phyloP scores from a whole-genome alignment of 176 grass and related monocot species.

The Tuctoria greenei region DNA sequence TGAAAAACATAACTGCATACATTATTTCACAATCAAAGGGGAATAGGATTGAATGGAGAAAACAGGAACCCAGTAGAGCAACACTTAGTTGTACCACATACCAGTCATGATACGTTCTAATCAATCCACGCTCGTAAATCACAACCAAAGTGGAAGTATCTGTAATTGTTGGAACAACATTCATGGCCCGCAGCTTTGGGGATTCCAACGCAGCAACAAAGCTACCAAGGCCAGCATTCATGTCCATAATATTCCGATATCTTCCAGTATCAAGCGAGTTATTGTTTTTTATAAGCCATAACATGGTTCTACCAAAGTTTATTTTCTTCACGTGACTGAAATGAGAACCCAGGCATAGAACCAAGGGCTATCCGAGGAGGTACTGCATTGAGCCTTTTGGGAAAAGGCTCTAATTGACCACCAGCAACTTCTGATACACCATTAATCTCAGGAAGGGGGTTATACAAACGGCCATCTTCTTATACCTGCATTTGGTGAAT shows the following conservation, averaged over 20 bases:
- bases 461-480: conserved; percentile 83
- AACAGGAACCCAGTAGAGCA: neutral
- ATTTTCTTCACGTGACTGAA: conserved; percentile 53
- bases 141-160: conserved; percentile 65
- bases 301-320: conserved; percentile 74
- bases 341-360: conserved; percentile 48
- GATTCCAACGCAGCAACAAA: conserved; percentile 71
- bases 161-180: conserved; percentile 61
- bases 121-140: conserved; percentile 85
- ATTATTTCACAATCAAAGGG: neutral
- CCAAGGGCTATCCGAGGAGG: conserved; percentile 63
- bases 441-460: conserved; percentile 51
- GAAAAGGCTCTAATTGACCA: conserved; percentile 64
- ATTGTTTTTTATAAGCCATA: conserved; percentile 70
- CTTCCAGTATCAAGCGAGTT: conserved; percentile 57
- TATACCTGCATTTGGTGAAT: conserved; percentile 61
- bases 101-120: conserved; percentile 95
- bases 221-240: conserved; percentile 78
- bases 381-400: conserved; percentile 62
- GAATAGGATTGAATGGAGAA: neutral
- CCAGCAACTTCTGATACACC: conserved; percentile 53
- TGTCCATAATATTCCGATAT: conserved; percentile 88
- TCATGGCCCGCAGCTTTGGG: conserved; percentile 79
- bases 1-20: conserved; percentile 10
- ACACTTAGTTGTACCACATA: conserved; percentile 41